Base-by-base conservation (phyloP, 2,329 filamentous ascomycete genomes). In the Phaeosphaeria sp. region DNA sequence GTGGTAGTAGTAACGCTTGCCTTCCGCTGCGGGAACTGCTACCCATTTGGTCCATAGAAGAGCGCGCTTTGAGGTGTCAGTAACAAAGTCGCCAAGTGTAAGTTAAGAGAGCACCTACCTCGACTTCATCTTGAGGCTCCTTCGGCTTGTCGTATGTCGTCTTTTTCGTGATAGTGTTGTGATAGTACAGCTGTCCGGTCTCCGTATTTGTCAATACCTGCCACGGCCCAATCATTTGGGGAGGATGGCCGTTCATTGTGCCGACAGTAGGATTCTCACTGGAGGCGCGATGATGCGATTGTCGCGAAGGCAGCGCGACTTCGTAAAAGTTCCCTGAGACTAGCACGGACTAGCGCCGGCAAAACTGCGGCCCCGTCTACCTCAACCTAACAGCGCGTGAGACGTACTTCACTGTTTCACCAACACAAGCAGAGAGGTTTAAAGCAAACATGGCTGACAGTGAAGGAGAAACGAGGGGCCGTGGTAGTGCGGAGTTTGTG, bases 131-230 rank as follows among this genome's bases (percentile, higher is more conserved):
- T 91, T 96, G 93, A 78, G 96, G 82, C 46, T 96, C 95, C 73
- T 91, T 86, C 3, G 95, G 96, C 80, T 97, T 98, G 42, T 88
- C 89, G 95, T 95, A 99, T 85, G 93, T 90, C 30, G 95, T 98
- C 62, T 85, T 87, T 75, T 96, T 96, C 17, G 93, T 97, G 60
- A 87, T 80, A 13, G 88, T 81, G 76, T 99, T 96, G 83, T 93
- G 96, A 77, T 96, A 99, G 78, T 99, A 99, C 47, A 88, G 84
- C 66, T 91, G 88, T 64, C 93, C 94, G 72, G 93, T 2, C 88
- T 81, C 66, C 90, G n/a, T 2, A 36, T 47, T 91, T 67, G 88
- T 89, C 67, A 91, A 89, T 77, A 95, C 91, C 77, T 91, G 89
- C 93, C 93, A 97, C 44, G 86, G 75, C 55, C 67, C 47, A 6